A percentile compares a stretch with the other conserved stretches of the same genome.
Evolutionary conservation across 2,329 filamentous ascomycete species (phyloP).

Genomic region (Ophiostoma sp.): DNA sequence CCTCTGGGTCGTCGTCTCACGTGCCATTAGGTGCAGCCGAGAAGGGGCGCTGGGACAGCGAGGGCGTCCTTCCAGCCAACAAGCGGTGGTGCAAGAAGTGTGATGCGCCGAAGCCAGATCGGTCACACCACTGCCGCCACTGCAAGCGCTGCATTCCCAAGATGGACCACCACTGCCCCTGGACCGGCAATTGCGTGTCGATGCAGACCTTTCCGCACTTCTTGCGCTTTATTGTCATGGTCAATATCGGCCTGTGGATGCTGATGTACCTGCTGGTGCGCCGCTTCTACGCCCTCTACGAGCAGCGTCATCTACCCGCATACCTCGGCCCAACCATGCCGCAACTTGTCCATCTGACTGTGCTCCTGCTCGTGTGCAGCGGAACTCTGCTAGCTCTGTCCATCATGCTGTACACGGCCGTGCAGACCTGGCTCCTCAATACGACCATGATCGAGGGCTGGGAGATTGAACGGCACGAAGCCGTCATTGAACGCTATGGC

Average conservation of each 20-base stretch:
- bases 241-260: slow-evolving; percentile 59
- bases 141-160: slow-evolving; percentile 70
- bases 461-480: slow-evolving; percentile 62
- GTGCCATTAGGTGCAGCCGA: background rate
- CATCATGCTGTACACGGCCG: slow-evolving; percentile 60
- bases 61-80: background rate
- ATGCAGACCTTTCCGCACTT: slow-evolving; percentile 79
- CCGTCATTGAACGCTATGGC: slow-evolving; percentile 45
- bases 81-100: slow-evolving; percentile 71
- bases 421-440: slow-evolving; percentile 60
- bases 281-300: slow-evolving; percentile 58
- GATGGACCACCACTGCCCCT: slow-evolving; percentile 86
- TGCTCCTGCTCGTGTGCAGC: slow-evolving; percentile 54
- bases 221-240: slow-evolving; percentile 67
- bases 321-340: slow-evolving; percentile 64
- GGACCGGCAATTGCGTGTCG: slow-evolving; percentile 79
- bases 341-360: slow-evolving; percentile 56
- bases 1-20: slow-evolving; percentile 17
- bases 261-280: slow-evolving; percentile 57
- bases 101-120: slow-evolving; percentile 64
- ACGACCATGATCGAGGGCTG: slow-evolving; percentile 77
- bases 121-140: slow-evolving; percentile 75
- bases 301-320: slow-evolving; percentile 59
- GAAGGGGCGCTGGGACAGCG: too few relatives aligned
- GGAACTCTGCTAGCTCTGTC: slow-evolving; percentile 57